Percentiles rank a stretch among this genome's conserved stretches.
Evolutionary conservation across 2,329 filamentous ascomycete genomes (phyloP).

Genomic region (Aspergillus candidus): DNA sequence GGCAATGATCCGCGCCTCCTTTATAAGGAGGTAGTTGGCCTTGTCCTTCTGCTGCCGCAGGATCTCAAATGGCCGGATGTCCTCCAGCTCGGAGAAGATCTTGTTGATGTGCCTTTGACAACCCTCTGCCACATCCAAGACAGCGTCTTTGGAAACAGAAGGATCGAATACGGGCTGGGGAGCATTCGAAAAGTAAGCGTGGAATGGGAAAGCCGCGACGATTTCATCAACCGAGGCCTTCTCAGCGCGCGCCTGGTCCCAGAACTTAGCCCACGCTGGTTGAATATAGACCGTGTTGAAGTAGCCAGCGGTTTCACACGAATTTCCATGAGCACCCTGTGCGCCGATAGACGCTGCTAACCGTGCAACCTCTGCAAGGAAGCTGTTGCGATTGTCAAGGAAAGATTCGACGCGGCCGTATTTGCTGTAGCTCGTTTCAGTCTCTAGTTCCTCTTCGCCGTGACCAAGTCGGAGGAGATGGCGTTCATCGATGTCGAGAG

Average conservation of each 20-base stretch:
- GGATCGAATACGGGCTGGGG: constrained; percentile 77
- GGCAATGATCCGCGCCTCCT: constrained; percentile 93
- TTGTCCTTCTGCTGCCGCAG: constrained; percentile 83
- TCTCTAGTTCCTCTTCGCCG: constrained; percentile 88
- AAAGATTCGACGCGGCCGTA: constrained; percentile 93
- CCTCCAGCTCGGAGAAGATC: constrained; percentile 86
- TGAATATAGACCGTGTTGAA: constrained; percentile 89
- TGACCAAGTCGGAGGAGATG: constrained; percentile 89
- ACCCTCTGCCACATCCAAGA: constrained; percentile 70
- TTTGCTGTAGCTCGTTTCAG: constrained; percentile 84
- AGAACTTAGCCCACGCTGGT: constrained; percentile 83
- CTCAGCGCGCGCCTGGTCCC: constrained; percentile 55
- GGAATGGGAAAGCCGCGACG: constrained; percentile 75
- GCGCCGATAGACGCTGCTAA: constrained; percentile 79
- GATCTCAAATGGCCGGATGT: constrained; percentile 93
- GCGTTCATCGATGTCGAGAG: constrained; percentile 88
- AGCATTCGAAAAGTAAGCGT: constrained; percentile 77
- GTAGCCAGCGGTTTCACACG: constrained; percentile 93
- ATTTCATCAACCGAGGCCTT: constrained; percentile 57
- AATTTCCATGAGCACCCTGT: constrained; percentile 89
- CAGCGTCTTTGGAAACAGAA: constrained; percentile 57
- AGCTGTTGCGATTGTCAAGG: constrained; percentile 73
- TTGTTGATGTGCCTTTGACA: constrained; percentile 85
- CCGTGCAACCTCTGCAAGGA: constrained; percentile 77
- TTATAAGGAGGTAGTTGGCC: constrained; percentile 89